A percentile compares a stretch with the other conserved stretches of the same genome.
Conservation (phyloP, 2,329 filamentous ascomycete species). For the Coniochaeta pulveracea region DNA sequence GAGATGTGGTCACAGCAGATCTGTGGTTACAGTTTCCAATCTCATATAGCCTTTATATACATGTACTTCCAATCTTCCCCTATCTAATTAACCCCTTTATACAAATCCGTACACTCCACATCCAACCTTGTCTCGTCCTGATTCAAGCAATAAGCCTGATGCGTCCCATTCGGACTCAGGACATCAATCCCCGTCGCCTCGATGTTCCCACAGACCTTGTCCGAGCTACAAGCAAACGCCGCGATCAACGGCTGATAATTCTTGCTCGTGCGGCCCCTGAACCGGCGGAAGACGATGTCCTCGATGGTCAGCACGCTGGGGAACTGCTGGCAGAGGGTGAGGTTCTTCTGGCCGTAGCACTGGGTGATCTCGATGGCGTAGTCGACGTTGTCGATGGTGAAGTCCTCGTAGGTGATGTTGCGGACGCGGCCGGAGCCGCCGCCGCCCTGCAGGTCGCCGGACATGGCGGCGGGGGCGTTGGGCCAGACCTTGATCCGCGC, state of each 20-base stretch:
- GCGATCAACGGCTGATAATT: slow-evolving; percentile 15
- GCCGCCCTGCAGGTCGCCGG: slow-evolving; percentile 43
- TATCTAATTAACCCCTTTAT: slow-evolving; percentile 8
- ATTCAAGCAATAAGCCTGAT: slow-evolving; percentile 16
- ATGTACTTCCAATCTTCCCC: no score
- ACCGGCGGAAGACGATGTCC: slow-evolving; percentile 39
- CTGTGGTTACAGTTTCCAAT: no score
- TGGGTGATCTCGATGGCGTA: slow-evolving; percentile 46
- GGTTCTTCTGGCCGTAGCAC: slow-evolving; percentile 38
- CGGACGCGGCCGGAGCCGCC: slow-evolving; percentile 47
- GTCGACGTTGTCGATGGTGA: slow-evolving; percentile 46
- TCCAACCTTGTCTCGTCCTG: slow-evolving; percentile 12
- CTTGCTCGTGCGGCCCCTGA: slow-evolving; percentile 31
- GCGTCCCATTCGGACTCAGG: slow-evolving; percentile 12
- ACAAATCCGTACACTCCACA: slow-evolving; percentile 10
- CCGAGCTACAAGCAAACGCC: slow-evolving; percentile 15
- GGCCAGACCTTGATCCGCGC: slow-evolving; percentile 52
- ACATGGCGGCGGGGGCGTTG: slow-evolving; percentile 12
- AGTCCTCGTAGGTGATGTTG: slow-evolving; percentile 50
- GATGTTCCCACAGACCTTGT: slow-evolving; percentile 12
- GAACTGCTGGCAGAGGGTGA: slow-evolving; percentile 47
- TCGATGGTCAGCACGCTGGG: slow-evolving; percentile 42
- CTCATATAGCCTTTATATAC: no score
- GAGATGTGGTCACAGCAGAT: no score
- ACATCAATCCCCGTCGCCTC: slow-evolving; percentile 13